phyloP scores from a whole-genome alignment of 306 rosid species.

The Gleditsia sinensis region DNA sequence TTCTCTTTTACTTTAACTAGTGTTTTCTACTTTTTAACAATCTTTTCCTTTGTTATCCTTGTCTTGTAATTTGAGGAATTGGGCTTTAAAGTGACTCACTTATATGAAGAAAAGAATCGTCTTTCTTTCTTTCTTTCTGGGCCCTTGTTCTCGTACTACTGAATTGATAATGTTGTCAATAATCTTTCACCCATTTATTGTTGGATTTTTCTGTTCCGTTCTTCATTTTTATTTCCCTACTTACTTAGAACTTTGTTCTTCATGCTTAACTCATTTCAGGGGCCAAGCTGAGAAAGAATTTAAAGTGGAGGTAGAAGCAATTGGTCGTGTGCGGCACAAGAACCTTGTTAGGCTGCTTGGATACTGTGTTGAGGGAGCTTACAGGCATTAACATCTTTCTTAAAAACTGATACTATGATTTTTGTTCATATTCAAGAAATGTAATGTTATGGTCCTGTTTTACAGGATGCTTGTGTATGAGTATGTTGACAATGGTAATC shows the following conservation, averaged over 20 bases:
- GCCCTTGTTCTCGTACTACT: constrained; percentile 28
- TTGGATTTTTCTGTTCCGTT: constrained; percentile 15
- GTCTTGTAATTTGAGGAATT: constrained; percentile 26
- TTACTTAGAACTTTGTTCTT: constrained; percentile 7
- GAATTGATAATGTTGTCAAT: constrained; percentile 23
- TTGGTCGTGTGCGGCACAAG: constrained; percentile 97
- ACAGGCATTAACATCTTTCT: constrained; percentile 56
- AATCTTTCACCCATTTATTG: neutral
- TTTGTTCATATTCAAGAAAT: neutral
- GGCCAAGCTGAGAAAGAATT: constrained; percentile 99
- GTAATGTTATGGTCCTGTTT: constrained; percentile 21
- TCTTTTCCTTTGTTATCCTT: constrained; percentile 26
- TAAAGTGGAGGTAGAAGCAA: constrained; percentile 93
- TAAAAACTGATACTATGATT: neutral
- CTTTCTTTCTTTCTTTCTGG: constrained; percentile 30
- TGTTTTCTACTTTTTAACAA: neutral
- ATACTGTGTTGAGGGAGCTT: constrained; percentile 98
- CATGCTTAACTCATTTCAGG: constrained; percentile 50
- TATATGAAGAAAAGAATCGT: constrained; percentile 18
- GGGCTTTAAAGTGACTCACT: constrained; percentile 35
- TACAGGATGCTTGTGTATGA: constrained; percentile 84
- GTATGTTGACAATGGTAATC: constrained; percentile 87
- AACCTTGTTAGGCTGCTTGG: constrained; percentile 96
- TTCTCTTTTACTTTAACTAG: constrained; percentile 3
- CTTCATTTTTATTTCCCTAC: constrained; percentile 24